Evolutionary conservation across 202 grass and related monocot species (phyloP).

Genomic region (Setaria viridis): DNA sequence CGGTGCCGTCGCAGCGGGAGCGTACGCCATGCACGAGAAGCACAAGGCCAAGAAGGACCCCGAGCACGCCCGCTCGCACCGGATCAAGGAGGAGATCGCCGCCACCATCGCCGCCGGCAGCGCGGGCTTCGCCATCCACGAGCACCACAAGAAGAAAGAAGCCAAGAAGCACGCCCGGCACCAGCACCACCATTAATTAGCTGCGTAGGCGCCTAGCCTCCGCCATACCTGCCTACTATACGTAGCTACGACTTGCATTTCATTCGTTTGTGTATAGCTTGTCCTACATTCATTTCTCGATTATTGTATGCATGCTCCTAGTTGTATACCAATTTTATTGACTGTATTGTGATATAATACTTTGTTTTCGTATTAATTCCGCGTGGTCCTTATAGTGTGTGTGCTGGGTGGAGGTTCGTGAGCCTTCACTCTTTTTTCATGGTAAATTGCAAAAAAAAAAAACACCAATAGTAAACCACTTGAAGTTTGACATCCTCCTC

Average conservation of each 20-base stretch:
- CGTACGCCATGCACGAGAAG: slow-evolving; percentile 73
- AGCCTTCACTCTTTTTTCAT: no score
- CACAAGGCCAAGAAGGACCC: slow-evolving; percentile 78
- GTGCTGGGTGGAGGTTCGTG: no score
- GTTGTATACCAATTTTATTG: not conserved
- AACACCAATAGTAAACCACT: no score
- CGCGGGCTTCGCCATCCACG: slow-evolving; percentile 63
- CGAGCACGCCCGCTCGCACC: slow-evolving; percentile 53
- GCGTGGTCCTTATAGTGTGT: no score
- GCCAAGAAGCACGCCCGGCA: slow-evolving; percentile 55
- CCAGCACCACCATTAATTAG: not conserved
- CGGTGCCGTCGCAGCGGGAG: slow-evolving; percentile 49
- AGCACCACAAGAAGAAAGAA: slow-evolving; percentile 80
- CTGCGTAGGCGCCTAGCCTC: no score
- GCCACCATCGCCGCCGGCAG: slow-evolving; percentile 57
- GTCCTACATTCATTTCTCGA: not conserved
- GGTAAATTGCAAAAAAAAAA: no score
- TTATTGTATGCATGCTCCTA: no score
- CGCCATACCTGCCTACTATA: not conserved
- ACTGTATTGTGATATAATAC: no score
- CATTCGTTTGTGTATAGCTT: no score
- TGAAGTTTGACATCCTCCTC: no score
- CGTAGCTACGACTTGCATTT: no score
- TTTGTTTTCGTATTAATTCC: no score
- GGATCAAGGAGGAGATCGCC: slow-evolving; percentile 67